These are phyloP conservation scores for Aspergillus bombycis DNA, from an alignment of 2,329 filamentous ascomycete genomes.

Conservation along the genomic window DNA sequence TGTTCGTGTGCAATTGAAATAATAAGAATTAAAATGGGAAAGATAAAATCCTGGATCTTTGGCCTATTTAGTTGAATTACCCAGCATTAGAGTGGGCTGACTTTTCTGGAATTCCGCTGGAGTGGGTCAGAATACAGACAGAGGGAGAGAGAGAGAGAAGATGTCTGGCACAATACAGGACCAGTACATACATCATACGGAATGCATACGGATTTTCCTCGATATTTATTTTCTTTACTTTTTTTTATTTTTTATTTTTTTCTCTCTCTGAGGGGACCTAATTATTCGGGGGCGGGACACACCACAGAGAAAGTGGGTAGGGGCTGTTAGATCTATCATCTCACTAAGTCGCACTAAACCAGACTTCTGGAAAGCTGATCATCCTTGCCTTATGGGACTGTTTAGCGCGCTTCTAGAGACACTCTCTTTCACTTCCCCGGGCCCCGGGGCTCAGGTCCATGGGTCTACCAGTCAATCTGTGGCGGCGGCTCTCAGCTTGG, in stretches of 20 bases:
- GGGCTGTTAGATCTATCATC: constrained; percentile 42
- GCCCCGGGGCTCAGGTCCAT: constrained; percentile 36
- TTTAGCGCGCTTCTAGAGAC: constrained; percentile 36
- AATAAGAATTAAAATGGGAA: neutral
- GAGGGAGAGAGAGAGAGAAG: neutral
- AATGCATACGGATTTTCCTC: constrained; percentile 20
- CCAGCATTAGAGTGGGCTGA: neutral
- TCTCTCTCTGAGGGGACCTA: neutral
- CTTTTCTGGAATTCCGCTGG: neutral
- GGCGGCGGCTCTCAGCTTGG: constrained; percentile 22
- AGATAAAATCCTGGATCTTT: constrained; percentile 1
- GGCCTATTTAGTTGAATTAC: constrained; percentile 4
- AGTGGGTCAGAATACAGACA: neutral
- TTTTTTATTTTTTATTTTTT: neutral
- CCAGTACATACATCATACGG: neutral
- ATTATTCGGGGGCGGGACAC: constrained; percentile 24
- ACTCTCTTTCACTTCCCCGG: constrained; percentile 37
- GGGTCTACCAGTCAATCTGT: constrained; percentile 32
- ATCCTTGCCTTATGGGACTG: constrained; percentile 34
- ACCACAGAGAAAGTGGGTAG: constrained; percentile 18
- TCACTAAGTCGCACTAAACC: constrained; percentile 39
- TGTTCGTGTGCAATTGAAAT: neutral
- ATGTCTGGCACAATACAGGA: neutral
- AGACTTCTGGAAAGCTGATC: constrained; percentile 40
- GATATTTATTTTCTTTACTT: neutral